Conservation (phyloP, 805 yeast species). For the Pichia nanzhaoensis region DNA sequence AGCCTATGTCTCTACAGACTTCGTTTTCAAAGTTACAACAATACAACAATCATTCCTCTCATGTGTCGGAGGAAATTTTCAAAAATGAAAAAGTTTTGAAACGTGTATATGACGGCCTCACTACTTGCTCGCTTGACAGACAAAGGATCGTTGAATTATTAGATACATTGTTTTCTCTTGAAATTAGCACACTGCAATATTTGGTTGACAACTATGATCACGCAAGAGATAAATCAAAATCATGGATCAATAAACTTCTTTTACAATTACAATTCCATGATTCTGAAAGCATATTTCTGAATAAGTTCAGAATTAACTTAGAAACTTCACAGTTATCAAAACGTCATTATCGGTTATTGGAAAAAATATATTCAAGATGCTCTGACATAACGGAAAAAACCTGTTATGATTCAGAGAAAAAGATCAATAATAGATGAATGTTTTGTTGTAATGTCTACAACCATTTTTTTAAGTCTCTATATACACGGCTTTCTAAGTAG, state of each 20-base stretch:
- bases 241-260: conserved; percentile 16
- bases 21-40: neutral
- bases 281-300: conserved; percentile 18
- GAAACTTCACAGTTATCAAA: neutral
- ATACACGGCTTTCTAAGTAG: neutral
- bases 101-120: neutral
- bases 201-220: conserved; percentile 8
- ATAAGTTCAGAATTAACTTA: conserved; percentile 1
- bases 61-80: neutral
- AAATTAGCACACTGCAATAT: conserved; percentile 6
- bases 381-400: neutral
- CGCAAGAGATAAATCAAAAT: neutral
- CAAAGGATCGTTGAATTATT: conserved; percentile 14
- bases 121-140: conserved; percentile 16
- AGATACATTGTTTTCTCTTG: conserved; percentile 7
- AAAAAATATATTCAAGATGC: neutral
- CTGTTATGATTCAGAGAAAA: conserved; percentile 2
- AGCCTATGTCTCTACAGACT: neutral
- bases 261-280: conserved; percentile 20
- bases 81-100: neutral
- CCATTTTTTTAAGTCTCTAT: neutral
- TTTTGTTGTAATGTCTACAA: too few species aligned
- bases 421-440: too few species aligned
- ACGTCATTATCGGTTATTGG: neutral
- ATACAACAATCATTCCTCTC: neutral